These are phyloP conservation scores for Microcos paniculata DNA, from an alignment of 345 rosid species.

Conservation along the genomic window DNA sequence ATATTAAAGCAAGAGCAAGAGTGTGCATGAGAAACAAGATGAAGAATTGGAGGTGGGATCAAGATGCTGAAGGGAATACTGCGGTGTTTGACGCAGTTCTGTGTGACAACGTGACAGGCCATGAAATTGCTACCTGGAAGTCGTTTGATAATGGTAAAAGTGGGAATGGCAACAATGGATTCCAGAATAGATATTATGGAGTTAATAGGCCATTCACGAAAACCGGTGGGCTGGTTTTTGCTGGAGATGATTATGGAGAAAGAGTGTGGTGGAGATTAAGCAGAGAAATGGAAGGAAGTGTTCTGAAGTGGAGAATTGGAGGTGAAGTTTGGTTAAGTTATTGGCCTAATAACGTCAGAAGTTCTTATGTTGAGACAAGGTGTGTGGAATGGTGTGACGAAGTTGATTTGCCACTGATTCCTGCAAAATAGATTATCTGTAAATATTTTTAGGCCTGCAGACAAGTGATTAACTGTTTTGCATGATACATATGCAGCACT, in stretches of 20 bases:
- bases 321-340: slow-evolving; percentile 77
- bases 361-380: slow-evolving; percentile 65
- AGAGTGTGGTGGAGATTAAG: slow-evolving; percentile 73
- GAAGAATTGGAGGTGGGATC: slow-evolving; percentile 82
- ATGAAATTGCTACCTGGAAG: slow-evolving; percentile 38
- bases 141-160: slow-evolving; percentile 6
- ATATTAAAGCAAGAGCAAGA: slow-evolving; percentile 53
- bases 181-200: slow-evolving; percentile 21
- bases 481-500: no score
- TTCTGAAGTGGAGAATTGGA: slow-evolving; percentile 85
- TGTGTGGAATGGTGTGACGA: slow-evolving; percentile 87
- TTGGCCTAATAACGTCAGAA: slow-evolving; percentile 56
- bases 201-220: slow-evolving; percentile 59
- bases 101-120: slow-evolving; percentile 49
- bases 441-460: neutral
- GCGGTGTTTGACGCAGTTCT: slow-evolving; percentile 68
- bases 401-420: slow-evolving; percentile 77
- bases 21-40: slow-evolving; percentile 47
- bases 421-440: slow-evolving; percentile 24
- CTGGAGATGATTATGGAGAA: slow-evolving; percentile 73
- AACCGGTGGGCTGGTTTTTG: slow-evolving; percentile 72
- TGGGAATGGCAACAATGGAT: neutral
- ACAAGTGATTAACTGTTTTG: neutral
- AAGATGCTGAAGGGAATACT: slow-evolving; percentile 76
- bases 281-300: slow-evolving; percentile 92